Base-by-base conservation (phyloP, 768 basidiomycete genomes). In the Pulveroboletus sp. region DNA sequence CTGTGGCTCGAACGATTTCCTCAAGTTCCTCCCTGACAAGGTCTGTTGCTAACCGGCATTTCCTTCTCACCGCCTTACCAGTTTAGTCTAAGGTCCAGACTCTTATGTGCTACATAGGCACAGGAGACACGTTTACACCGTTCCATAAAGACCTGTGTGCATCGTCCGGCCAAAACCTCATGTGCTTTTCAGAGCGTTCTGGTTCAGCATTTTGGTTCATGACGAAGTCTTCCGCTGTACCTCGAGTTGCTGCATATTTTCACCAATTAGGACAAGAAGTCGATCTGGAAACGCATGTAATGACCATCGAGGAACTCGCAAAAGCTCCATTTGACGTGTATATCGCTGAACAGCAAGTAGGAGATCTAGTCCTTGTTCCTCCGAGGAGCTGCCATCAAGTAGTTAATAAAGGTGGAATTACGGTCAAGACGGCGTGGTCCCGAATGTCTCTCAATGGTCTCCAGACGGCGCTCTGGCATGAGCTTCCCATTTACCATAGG, bases 151-250 rank as follows among this genome's bases (percentile, higher is more conserved):
- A 93, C 67, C 75, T 85, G 0, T 93, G 89, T 58, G 88, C 80
- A 1, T 90, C 88, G 4, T 84, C 85, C 6, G 89, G 90, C 9
- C 89, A 92, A 47, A 93, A 93, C 61, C 69, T 93, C 18, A 92
- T 93, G 89, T 85, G 84, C 59, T 85, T 86, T 62, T 80, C 89
- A 0, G 86, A 89, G 61, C 69, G 81, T 21, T 75, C 68, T 36
- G 88, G 84, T 0, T 85, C 83, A 1, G 83, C 89, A 1, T 88
- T 82, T 61, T 92, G 89, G 90, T 91, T 92, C 67, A 89, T 93
- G 86, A 89, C 90, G 2, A 71, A 76, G 51, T 74, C 80, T 26
- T 73, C 78, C 0, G 77, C 75, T 50, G 80, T 85, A 12, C 71
- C 75, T 9, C 66, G 60, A 9, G 85, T 79, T 5, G 71, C 80